Base-by-base conservation (phyloP, 2,329 filamentous ascomycete species). In the Anthostomella pinea region DNA sequence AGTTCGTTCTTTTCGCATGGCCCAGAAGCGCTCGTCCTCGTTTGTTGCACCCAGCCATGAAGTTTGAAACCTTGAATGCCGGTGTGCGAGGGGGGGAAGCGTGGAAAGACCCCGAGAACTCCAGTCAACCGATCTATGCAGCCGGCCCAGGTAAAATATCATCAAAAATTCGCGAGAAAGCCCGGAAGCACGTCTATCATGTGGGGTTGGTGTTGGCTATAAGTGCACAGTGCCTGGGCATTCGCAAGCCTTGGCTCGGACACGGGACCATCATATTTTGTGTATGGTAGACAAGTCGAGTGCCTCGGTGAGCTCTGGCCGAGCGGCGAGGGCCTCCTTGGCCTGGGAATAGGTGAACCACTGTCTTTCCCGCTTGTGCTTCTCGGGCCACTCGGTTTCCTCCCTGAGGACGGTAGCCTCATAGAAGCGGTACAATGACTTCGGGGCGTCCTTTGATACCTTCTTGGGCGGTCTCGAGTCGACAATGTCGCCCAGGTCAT, bases 331-430 rank as follows among this genome's bases (percentile, higher is more conserved):
- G 31, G 83, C 81, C 50, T 86, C 80, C 48, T 79, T 79, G n/a
- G 93, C 93, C 63, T 94, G 80, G 33, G 75, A 67, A 61, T 87
- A 96, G 33, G 81, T 83, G 63, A 95, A 88, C 93, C 93, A 98
- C 61, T 85, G 79, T 43, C 93, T 81, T 62, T 83, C 83, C 56
- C 93, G 79, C 74, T 96, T 97, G 65, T 95, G 81, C 69, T 78
- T 85, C 70, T 98, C 93, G 1, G 93, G 93, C 93, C 93, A 98
- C 40, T 90, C 80, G 11, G 74, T 70, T 63, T 93, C 85, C 67
- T 95, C 87, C 56, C 82, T 83, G 46, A 85, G 79, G 44, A 98
- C 93, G n/a, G 79, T 85, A 46, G 83, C 90, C 66, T 97, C 87
- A 66, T 81, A 93, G 66, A 91, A 93, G 52, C 83, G 81, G 63